Evolutionary conservation across 208 protist genomes (phyloP), one percentile per base, ranked within the genome.

Genomic region (Leptomonas pyrrhocoris): DNA sequence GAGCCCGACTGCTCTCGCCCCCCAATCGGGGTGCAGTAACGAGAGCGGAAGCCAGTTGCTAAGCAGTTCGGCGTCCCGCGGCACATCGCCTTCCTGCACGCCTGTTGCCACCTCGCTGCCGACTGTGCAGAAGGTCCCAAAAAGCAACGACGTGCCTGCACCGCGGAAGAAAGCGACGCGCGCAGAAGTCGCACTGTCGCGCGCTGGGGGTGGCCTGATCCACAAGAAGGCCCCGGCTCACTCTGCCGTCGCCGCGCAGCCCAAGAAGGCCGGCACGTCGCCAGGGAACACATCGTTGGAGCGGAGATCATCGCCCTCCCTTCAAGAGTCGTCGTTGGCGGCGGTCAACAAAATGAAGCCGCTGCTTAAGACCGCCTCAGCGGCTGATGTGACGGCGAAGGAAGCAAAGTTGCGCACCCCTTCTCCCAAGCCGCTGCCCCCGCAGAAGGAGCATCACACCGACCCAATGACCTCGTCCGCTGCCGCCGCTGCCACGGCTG

Each of bases 211-310:
- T 2, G 36, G 49, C 1, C 6, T 25, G 12, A 46, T 57, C 8
- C 19, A 8, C 34, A 69, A 54, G 64, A 60, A 58, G 38, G 13
- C 64, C 2, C 36, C 53, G 64, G 51, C 50, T 50, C 38, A 25
- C 27, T 56, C 30, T 23, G 27, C 67, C 8, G 54, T 27, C 18
- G 49, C 31, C 2, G 55, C 61, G 21, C 46, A 67, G 34, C 36
- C 61, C 13, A 31, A 34, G 30, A 65, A 54, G 42, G 21, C 57
- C 23, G 57, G 36, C 49, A 57, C 61, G 9, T 67, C 61, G 3
- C 61, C 61, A 0, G 34, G 1, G 3, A 57, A 57, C 34, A 36
- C 49, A 0, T 43, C 48, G n/a, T 49, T 67, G n/a, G 61, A 45
- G 23, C 48, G n/a, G 13, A 31, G 1, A 1, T 1, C 61, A 5